Conservation (phyloP, 805 yeast species). For the Isabelozyma gotoi region DNA sequence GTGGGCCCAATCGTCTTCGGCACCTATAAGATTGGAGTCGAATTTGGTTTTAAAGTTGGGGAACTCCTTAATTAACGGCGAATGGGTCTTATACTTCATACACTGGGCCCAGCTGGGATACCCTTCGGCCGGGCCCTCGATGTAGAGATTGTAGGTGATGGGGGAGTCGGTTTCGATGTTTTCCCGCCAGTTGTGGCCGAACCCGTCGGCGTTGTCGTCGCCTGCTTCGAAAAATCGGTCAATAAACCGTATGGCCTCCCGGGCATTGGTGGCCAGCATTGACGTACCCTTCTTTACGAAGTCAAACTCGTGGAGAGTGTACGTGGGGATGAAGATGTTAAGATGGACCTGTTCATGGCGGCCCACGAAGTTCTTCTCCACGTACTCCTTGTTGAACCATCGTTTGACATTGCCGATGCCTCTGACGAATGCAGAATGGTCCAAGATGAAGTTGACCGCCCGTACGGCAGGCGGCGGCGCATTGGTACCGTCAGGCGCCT, state of each 20-base stretch:
- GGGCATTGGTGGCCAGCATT: conserved; percentile 60
- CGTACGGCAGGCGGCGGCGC: not conserved
- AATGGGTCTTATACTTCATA: conserved; percentile 40
- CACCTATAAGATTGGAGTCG: conserved; percentile 25
- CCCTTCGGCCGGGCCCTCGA: conserved; percentile 42
- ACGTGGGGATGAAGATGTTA: conserved; percentile 51
- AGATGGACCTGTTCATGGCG: conserved; percentile 21
- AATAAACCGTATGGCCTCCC: conserved; percentile 62
- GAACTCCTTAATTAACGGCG: conserved; percentile 51
- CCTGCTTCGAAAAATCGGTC: conserved; percentile 40
- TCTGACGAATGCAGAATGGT: conserved; percentile 65
- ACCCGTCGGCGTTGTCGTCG: conserved; percentile 6
- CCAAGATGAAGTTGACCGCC: conserved; percentile 49
- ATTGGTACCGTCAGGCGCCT: not conserved
- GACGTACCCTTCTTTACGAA: conserved; percentile 54
- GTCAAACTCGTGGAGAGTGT: conserved; percentile 60
- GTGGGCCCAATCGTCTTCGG: not conserved
- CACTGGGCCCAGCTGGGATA: conserved; percentile 55
- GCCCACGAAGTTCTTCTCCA: conserved; percentile 8
- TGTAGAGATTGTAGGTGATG: conserved; percentile 15
- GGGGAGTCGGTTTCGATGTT: conserved; percentile 11
- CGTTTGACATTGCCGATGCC: conserved; percentile 67
- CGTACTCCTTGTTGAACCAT: conserved; percentile 50
- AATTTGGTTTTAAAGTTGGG: conserved; percentile 43
- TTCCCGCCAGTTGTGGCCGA: conserved; percentile 7